Base-by-base conservation (phyloP, 345 rosid species). In the Nasturtium officinale region DNA sequence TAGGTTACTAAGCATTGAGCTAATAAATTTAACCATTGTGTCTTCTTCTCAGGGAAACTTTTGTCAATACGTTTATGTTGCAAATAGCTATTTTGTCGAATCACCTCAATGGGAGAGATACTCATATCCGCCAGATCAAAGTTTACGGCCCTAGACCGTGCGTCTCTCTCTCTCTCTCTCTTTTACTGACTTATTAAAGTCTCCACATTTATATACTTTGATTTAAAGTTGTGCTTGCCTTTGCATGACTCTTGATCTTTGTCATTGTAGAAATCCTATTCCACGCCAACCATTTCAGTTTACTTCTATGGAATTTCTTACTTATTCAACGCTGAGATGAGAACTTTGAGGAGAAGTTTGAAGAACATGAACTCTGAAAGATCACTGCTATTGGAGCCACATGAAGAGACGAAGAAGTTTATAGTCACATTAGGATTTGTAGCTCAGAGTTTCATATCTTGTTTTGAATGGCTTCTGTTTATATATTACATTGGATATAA, bases 111-210 rank as follows among this genome's bases (percentile, higher is more conserved):
- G 96, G 98, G 72, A 83, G 92, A 74, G 95, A 92, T 79, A 88
- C 96, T 61, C 98, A 90, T 78, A 76, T 90, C 25, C 91, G 91
- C 43, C 98, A 92, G 82, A 92, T 92, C 87, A 92, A 88, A 87
- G 87, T 92, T 73, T 90, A 90, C 37, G 95, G 92, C 28, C 95
- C 98, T 77, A 84, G 84, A 76, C 88, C 77, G 92, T 88, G 61
- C 15, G 90, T 79, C 32, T 11, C 29, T 3, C 15, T 15, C 32
- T 11, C 29, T 3, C 15, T 15, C 28, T 5, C 57, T 26, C 5
- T 61, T 28, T 51, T 37, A 25, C 59, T 26, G n/a, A 29, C 47
- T 50, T 45, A 6, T 50, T 45, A 6, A 25, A 18, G 33, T 61
- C 5, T 52, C 8, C 16, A 37, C 29, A 54, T 37, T 37, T 28